These are phyloP conservation scores for Solanum bulbocastanum DNA, from an alignment of 257 asterid genomes.

Conservation along the genomic window DNA sequence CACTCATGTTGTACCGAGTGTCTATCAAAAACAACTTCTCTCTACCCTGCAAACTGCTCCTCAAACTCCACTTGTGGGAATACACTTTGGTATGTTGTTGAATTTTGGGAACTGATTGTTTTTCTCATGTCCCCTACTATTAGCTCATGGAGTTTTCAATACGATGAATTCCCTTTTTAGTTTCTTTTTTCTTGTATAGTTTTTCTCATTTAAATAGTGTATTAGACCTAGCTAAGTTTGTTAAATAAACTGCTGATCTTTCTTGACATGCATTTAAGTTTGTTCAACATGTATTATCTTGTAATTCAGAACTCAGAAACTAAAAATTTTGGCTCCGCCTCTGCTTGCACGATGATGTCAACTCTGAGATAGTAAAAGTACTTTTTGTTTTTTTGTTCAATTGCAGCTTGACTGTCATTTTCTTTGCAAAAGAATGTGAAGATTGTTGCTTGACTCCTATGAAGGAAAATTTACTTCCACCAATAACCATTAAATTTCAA, in stretches of 20 bases:
- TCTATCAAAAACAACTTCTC: neutral
- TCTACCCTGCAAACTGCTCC: too few species aligned
- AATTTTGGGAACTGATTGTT: neutral
- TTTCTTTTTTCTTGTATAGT: neutral
- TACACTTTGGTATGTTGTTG: neutral
- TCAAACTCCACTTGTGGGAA: neutral
- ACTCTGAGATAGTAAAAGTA: neutral
- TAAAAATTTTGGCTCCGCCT: neutral
- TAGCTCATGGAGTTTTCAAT: neutral
- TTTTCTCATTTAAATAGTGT: neutral
- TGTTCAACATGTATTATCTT: neutral
- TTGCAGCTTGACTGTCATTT: slow-evolving; percentile 74
- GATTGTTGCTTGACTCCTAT: slow-evolving; percentile 63
- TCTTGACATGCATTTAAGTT: neutral
- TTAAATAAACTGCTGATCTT: neutral
- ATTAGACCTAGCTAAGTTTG: neutral
- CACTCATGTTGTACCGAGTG: neutral
- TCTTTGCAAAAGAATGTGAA: slow-evolving; percentile 93
- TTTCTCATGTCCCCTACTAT: neutral
- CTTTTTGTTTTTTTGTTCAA: neutral
- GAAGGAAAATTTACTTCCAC: slow-evolving; percentile 55
- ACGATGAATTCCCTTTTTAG: neutral
- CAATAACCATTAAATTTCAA: slow-evolving; percentile 51
- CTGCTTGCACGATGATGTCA: neutral
- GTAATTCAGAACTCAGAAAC: neutral